Evolutionary conservation across 257 asterid genomes (phyloP), one percentile per base, ranked within the genome.

Genomic region (Solanum arcanum): DNA sequence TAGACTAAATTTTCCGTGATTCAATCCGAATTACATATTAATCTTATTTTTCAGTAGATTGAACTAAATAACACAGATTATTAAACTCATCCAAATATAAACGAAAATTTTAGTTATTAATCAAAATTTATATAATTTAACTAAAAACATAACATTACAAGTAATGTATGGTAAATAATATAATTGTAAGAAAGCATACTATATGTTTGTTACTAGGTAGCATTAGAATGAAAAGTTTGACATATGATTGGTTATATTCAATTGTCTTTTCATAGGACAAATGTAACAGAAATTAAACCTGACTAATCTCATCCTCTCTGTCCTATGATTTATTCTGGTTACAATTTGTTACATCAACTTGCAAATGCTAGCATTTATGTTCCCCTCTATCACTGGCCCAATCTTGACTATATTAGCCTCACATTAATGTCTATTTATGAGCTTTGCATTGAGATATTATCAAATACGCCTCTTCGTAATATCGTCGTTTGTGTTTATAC

Each of bases 351-450:
- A 84, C 86, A 84, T 86, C 83, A 83, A 84, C 86, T 46, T 39
- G 62, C 5, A 37, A n/a, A 84, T 20, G 27, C 20, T 69, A 47
- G 83, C 88, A 89, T 89, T 84, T 89, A 83, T 52, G 73, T 64
- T 70, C 14, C 86, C 86, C 33, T 44, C 44, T 39, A 62, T 44
- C 49, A 62, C 31, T 68, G 88, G 68, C 86, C 88, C 80, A 42
- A 66, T 77, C 49, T 37, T 49, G 76, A 64, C 13, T 6, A 37
- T 44, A 56, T 42, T 85, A 52, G 9, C 64, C n/a, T 52, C 81
- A 20, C 39, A 74, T 74, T 37, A 35, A 73, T 37, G 15, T 74
- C 29, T 39, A 74, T 74, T 21, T 74, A 74, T 41, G 59, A 41
- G 23, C 18, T 76, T 41, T 47, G 3, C 18, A 12, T 12, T 12